These are phyloP conservation scores for Lupinus albus DNA, from an alignment of 306 rosid species.

Conservation along the genomic window DNA sequence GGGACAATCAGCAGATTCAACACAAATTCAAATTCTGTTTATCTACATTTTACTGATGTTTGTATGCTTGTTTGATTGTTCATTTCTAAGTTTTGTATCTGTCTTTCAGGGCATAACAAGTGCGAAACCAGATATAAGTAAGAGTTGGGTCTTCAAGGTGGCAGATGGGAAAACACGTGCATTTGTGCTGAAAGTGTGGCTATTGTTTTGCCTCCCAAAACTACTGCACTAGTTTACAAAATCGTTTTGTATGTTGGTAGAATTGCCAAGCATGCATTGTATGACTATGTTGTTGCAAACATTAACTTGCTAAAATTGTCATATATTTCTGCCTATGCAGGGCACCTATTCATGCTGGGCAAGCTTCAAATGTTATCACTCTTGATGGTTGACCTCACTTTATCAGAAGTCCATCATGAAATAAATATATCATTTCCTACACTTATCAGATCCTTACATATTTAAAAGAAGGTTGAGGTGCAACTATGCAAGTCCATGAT, in stretches of 20 bases:
- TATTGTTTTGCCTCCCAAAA: conserved; percentile 18
- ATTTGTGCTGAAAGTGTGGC: conserved; percentile 29
- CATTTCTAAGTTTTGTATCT: conserved; percentile 19
- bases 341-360: conserved; percentile 32
- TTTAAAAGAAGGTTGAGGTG: conserved; percentile 21
- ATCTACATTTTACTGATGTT: conserved; percentile 17
- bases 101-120: conserved; percentile 44
- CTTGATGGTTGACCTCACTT: conserved; percentile 26
- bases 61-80: conserved; percentile 18
- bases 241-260: conserved; percentile 4
- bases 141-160: conserved; percentile 33
- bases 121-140: conserved; percentile 15
- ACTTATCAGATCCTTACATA: conserved; percentile 15
- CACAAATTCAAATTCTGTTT: conserved; percentile 25
- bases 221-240: conserved; percentile 14
- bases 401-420: conserved; percentile 25
- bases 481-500: conserved; percentile 7
- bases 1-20: background rate
- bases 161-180: conserved; percentile 12
- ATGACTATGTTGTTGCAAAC: conserved; percentile 21
- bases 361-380: conserved; percentile 37
- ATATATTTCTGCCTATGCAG: conserved; percentile 38
- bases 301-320: conserved; percentile 18
- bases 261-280: conserved; percentile 4
- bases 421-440: conserved; percentile 21